Percentiles rank a stretch among this genome's conserved stretches.
These are phyloP conservation scores for Alternaria rosae DNA, from an alignment of 2,329 filamentous ascomycete genomes.

Conservation along the genomic window DNA sequence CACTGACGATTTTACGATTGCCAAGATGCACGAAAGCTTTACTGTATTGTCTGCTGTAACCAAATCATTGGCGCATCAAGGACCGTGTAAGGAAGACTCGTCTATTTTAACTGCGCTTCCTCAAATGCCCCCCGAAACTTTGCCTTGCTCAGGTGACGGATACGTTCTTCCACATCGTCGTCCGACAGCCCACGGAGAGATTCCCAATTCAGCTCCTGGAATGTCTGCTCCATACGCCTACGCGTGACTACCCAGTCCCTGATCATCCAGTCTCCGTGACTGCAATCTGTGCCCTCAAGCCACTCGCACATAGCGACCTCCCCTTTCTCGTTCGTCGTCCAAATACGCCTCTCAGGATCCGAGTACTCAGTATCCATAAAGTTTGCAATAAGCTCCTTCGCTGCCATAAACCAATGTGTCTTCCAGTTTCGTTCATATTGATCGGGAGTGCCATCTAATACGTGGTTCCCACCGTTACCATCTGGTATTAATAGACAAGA, in stretches of 20 bases:
- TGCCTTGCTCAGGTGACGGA: not conserved
- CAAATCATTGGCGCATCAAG: not conserved
- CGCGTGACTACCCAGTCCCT: not conserved
- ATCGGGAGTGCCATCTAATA: not conserved
- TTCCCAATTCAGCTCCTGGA: not conserved
- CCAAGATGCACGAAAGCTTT: not conserved
- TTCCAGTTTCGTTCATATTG: not conserved
- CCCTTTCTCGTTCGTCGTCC: not conserved
- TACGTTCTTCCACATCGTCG: not conserved
- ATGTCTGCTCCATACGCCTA: not conserved
- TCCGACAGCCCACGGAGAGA: not conserved
- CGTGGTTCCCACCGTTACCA: not conserved
- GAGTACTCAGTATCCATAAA: not conserved
- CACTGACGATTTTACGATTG: not conserved
- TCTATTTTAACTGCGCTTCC: not conserved
- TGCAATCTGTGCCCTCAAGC: not conserved
- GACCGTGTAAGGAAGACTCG: not conserved
- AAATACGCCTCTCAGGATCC: not conserved
- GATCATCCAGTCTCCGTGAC: not conserved
- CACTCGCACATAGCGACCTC: not conserved
- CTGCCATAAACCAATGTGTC: constrained; percentile 1
- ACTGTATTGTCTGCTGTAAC: not conserved
- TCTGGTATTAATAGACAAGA: not conserved
- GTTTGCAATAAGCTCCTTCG: not conserved
- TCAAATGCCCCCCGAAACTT: not conserved